Percentiles rank a stretch among this genome's conserved stretches.
These are phyloP conservation scores for Aspergillus fijiensis DNA, from an alignment of 2,329 filamentous ascomycete genomes.

Conservation along the genomic window DNA sequence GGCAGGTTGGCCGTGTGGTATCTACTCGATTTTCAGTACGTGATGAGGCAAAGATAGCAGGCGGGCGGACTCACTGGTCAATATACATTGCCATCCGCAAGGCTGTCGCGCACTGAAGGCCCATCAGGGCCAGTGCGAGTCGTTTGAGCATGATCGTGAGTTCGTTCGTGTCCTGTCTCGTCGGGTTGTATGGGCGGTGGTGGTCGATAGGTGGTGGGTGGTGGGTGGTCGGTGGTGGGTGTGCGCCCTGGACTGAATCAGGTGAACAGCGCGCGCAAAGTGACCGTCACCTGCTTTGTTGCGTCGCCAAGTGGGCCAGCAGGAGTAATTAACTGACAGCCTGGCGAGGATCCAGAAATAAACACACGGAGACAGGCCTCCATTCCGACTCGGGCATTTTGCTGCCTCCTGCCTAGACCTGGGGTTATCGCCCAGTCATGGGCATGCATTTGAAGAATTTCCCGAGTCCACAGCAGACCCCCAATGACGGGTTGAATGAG, in stretches of 20 bases:
- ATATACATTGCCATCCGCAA: constrained; percentile 47
- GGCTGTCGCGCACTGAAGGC: constrained; percentile 29
- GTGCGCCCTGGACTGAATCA: not conserved
- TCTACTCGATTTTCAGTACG: constrained; percentile 26
- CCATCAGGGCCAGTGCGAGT: constrained; percentile 31
- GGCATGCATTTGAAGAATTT: not conserved
- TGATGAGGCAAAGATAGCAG: constrained; percentile 6
- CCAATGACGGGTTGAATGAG: not conserved
- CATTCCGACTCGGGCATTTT: not conserved
- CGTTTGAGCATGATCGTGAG: constrained; percentile 27
- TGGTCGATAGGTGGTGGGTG: not conserved
- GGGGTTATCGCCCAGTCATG: not conserved
- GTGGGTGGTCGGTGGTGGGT: not conserved
- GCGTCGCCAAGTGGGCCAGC: not conserved
- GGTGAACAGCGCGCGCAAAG: not conserved
- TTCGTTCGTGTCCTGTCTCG: not conserved
- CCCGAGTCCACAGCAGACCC: not conserved
- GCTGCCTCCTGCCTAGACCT: not conserved
- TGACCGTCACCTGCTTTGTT: not conserved
- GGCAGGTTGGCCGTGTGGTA: constrained; percentile 44
- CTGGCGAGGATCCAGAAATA: not conserved
- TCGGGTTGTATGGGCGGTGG: not conserved
- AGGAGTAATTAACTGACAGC: not conserved
- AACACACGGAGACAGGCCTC: not conserved
- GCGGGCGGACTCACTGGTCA: constrained; percentile 42